phyloP scores from a whole-genome alignment of 179 eudicot genomes.

The Gypsophila paniculata region DNA sequence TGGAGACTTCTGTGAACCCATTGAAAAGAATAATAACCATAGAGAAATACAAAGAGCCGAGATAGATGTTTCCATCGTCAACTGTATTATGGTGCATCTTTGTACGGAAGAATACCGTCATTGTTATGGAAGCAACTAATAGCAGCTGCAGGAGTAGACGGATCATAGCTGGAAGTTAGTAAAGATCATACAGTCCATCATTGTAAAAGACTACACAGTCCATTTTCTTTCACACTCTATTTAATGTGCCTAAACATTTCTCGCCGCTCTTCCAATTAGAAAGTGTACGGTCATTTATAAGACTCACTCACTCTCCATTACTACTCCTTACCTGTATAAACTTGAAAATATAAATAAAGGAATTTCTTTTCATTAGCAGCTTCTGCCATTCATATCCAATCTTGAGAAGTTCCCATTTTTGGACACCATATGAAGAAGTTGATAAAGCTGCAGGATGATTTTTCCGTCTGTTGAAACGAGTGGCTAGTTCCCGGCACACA shows the following conservation, averaged over 20 bases:
- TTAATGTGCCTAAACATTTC: too few species aligned
- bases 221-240: too few species aligned
- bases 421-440: slow-evolving; percentile 65
- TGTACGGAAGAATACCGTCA: slow-evolving; percentile 86
- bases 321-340: slow-evolving; percentile 65
- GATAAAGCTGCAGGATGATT: slow-evolving; percentile 91
- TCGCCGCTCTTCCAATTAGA: too few species aligned
- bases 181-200: not conserved
- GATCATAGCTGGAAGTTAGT: not conserved
- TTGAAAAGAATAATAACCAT: slow-evolving; percentile 92
- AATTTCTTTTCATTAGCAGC: slow-evolving; percentile 80
- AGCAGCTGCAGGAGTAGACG: slow-evolving; percentile 54
- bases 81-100: slow-evolving; percentile 69
- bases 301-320: too few species aligned
- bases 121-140: slow-evolving; percentile 75
- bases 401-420: slow-evolving; percentile 69
- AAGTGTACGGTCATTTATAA: too few species aligned
- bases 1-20: slow-evolving; percentile 93
- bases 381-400: slow-evolving; percentile 79
- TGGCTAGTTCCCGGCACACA: slow-evolving; percentile 49
- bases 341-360: slow-evolving; percentile 85
- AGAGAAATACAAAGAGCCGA: slow-evolving; percentile 78
- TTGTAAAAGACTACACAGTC: not conserved
- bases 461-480: slow-evolving; percentile 62
- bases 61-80: slow-evolving; percentile 71